Conservation (phyloP, 139 green algal genomes). For the Chara braunii region DNA sequence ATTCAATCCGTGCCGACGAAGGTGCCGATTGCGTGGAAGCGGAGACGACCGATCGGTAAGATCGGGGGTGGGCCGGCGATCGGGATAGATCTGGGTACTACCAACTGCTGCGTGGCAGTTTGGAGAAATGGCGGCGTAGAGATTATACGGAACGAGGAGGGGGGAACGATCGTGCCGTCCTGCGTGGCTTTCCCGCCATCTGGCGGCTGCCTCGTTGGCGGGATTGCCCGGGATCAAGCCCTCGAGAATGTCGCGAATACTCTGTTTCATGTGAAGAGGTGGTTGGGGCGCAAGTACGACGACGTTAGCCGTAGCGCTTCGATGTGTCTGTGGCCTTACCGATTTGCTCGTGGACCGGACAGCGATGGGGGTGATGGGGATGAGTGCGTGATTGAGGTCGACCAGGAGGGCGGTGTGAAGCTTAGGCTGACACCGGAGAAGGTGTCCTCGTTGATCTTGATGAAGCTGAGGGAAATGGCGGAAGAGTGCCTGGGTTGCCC, state of each 20-base stretch:
- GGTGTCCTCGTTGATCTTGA: conserved; percentile 1
- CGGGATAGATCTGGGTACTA: conserved; percentile 16
- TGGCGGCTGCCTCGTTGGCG: background rate
- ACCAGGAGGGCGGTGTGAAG: no score
- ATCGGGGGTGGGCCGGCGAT: conserved; percentile 9
- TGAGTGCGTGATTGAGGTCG: no score
- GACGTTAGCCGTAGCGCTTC: background rate
- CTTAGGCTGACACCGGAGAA: conserved; percentile 7
- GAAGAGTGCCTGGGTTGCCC: background rate
- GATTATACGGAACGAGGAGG: background rate
- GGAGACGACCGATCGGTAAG: no score
- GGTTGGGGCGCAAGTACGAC: background rate
- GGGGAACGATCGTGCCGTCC: background rate
- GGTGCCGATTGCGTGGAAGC: no score
- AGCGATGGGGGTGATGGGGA: no score
- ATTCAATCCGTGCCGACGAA: no score
- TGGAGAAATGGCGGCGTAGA: background rate
- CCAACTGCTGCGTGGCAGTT: background rate
- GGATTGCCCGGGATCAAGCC: background rate
- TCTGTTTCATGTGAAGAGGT: background rate
- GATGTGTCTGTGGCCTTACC: background rate
- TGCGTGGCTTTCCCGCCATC: background rate
- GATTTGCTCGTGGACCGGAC: no score
- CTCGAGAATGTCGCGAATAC: background rate
- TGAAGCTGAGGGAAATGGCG: conserved; percentile 6